A percentile compares a stretch with the other conserved stretches of the same genome.
These are phyloP conservation scores for Fusarium sulawesiense DNA, from an alignment of 2,329 filamentous ascomycete genomes.

Conservation along the genomic window DNA sequence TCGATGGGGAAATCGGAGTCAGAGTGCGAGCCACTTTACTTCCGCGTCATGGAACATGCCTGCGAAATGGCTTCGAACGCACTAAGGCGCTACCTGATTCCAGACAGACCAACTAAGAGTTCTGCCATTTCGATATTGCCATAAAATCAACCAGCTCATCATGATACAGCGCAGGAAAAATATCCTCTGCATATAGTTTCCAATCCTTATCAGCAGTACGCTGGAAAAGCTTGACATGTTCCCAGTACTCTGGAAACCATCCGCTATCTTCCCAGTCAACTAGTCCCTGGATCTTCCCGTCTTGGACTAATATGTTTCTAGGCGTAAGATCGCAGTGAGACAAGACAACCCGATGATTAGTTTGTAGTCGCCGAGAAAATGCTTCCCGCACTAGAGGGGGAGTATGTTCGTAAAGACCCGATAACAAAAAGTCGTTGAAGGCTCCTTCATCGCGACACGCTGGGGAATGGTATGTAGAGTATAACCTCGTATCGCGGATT, in stretches of 20 bases:
- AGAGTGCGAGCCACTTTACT: background rate
- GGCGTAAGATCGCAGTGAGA: background rate
- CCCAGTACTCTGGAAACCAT: background rate
- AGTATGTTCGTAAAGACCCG: background rate
- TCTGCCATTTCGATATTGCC: background rate
- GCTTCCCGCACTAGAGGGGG: background rate
- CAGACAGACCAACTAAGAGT: background rate
- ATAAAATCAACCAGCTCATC: background rate
- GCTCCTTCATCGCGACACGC: background rate
- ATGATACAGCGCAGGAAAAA: background rate
- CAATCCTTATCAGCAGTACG: background rate
- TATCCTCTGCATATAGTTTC: background rate
- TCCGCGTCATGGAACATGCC: background rate
- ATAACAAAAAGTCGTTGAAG: background rate
- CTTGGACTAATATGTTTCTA: background rate
- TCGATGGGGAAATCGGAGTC: accelerated
- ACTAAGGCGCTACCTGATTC: background rate
- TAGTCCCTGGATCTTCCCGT: background rate
- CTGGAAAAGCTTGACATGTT: background rate
- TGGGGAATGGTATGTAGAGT: background rate
- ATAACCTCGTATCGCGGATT: background rate
- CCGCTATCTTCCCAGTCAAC: background rate
- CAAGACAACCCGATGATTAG: background rate
- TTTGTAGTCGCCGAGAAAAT: background rate
- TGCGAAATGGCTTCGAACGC: background rate